Evolutionary conservation across 441 rosid genomes (phyloP).

Genomic region (Eutrema salsugineum): DNA sequence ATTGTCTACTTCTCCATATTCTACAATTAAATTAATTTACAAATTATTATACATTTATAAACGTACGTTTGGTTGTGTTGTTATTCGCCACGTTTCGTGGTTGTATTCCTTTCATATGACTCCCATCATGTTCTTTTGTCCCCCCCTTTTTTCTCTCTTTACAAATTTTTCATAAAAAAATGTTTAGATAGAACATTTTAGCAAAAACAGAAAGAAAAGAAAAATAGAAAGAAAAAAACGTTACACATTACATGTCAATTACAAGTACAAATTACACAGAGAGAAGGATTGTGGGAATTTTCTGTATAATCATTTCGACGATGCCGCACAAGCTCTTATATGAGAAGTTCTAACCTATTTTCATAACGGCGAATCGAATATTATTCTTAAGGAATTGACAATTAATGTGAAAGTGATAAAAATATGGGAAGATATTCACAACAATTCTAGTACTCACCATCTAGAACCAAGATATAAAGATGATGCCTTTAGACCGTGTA

Average conservation of each 20-base stretch:
- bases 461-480: not conserved
- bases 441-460: not conserved
- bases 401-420: too few species aligned
- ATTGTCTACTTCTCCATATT: conserved; percentile 5
- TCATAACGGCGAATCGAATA: too few species aligned
- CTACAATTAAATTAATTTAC: not conserved
- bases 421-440: too few species aligned
- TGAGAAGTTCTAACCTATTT: too few species aligned
- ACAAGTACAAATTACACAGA: not conserved
- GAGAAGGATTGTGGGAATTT: too few species aligned
- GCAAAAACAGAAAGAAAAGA: too few species aligned
- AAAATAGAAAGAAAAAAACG: not conserved
- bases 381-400: too few species aligned
- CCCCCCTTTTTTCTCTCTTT: not conserved
- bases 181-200: too few species aligned
- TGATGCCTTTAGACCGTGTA: not conserved
- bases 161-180: not conserved
- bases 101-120: conserved; percentile 21
- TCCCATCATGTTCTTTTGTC: conserved; percentile 32
- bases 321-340: too few species aligned
- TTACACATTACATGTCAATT: not conserved
- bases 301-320: too few species aligned
- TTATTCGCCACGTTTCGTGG: conserved; percentile 31
- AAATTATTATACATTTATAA: not conserved
- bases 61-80: not conserved